Evolutionary conservation across 225 moss, liverwort and hornwort species (phyloP).

Genomic region (Antitrichia curtipendula): DNA sequence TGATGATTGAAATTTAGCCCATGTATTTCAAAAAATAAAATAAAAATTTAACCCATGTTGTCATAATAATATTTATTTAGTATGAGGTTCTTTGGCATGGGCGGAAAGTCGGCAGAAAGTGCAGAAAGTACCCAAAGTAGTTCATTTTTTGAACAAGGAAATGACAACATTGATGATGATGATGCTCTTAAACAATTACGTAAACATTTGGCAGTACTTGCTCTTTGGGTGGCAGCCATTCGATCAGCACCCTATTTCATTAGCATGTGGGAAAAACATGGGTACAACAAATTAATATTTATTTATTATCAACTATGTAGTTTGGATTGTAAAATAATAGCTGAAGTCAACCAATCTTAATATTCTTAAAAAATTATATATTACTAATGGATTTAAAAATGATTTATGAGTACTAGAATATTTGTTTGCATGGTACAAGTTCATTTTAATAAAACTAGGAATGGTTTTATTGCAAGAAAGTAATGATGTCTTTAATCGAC

Average conservation of each 20-base stretch:
- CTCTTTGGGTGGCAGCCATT: slow-evolving; percentile 42
- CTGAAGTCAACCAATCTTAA: not conserved
- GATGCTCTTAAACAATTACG: slow-evolving; percentile 20
- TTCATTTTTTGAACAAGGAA: not conserved
- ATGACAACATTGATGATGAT: slow-evolving; percentile 25
- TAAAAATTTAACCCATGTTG: not conserved
- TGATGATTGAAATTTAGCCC: not conserved
- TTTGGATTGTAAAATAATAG: too few species aligned
- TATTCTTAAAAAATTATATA: too few species aligned
- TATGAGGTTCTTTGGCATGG: slow-evolving; percentile 22
- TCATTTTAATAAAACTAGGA: not conserved
- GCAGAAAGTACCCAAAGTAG: too few species aligned
- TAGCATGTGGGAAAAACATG: slow-evolving; percentile 12
- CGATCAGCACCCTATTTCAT: slow-evolving; percentile 44
- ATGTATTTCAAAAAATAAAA: too few species aligned
- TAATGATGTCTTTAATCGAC: too few species aligned
- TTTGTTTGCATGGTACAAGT: too few species aligned
- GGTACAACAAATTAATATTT: not conserved
- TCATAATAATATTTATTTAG: not conserved
- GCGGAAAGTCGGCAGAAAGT: not conserved
- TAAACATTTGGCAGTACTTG: slow-evolving; percentile 17
- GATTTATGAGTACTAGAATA: not conserved
- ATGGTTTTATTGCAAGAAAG: not conserved
- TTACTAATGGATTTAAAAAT: too few species aligned
- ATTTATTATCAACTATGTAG: not conserved